Conservation (phyloP, 179 eudicot species). For the Drosera spatulata region DNA sequence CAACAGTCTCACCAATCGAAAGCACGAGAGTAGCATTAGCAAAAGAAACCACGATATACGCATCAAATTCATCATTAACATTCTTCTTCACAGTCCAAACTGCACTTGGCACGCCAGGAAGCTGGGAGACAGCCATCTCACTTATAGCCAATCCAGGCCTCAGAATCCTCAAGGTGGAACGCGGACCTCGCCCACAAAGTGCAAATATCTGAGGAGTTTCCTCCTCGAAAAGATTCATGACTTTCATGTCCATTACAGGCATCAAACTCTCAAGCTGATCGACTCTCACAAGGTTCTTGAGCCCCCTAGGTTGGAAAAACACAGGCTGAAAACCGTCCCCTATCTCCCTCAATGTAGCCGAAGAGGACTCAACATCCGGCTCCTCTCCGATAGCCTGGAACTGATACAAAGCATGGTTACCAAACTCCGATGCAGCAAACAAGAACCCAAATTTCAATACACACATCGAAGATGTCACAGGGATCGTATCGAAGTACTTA, state of each 20-base stretch:
- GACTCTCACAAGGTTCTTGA: slow-evolving; percentile 79
- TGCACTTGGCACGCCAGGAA: slow-evolving; percentile 95
- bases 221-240: slow-evolving; percentile 78
- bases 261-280: slow-evolving; percentile 95
- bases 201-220: slow-evolving; percentile 95
- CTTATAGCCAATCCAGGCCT: slow-evolving; percentile 93
- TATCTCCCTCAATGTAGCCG: slow-evolving; percentile 72
- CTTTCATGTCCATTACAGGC: slow-evolving; percentile 99
- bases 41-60: slow-evolving; percentile 95
- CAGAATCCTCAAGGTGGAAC: slow-evolving; percentile 76
- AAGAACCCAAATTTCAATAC: slow-evolving; percentile 82
- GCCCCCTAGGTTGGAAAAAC: slow-evolving; percentile 79
- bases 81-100: slow-evolving; percentile 99
- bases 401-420: slow-evolving; percentile 91
- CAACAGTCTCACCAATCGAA: slow-evolving; percentile 98
- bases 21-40: slow-evolving; percentile 97
- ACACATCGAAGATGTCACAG: slow-evolving; percentile 74
- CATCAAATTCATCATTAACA: slow-evolving; percentile 92
- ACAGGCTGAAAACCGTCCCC: slow-evolving; percentile 94
- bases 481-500: slow-evolving; percentile 91
- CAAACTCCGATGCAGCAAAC: slow-evolving; percentile 98
- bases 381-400: slow-evolving; percentile 93
- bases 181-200: slow-evolving; percentile 95
- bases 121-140: slow-evolving; percentile 94
- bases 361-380: slow-evolving; percentile 87